phyloP scores from a whole-genome alignment of 441 rosid genomes.

The Eruca vesicaria region DNA sequence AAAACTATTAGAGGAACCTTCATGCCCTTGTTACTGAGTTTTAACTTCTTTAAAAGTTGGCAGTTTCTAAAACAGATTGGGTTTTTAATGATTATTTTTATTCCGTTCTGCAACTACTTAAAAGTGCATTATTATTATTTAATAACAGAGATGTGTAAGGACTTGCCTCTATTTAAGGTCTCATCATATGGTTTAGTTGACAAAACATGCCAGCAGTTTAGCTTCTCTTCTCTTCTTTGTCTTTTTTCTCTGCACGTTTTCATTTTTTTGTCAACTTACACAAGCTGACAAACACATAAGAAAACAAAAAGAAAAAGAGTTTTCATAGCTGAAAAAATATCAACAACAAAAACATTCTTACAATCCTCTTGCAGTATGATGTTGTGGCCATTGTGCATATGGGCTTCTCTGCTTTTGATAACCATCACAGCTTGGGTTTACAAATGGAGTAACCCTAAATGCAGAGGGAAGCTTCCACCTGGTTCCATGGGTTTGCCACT shows the following conservation, averaged over 20 bases:
- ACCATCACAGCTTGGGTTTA: slow-evolving; percentile 55
- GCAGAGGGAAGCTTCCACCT: slow-evolving; percentile 83
- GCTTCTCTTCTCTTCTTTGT: slow-evolving; percentile 39
- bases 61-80: slow-evolving; percentile 6
- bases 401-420: slow-evolving; percentile 43
- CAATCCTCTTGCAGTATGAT: slow-evolving; percentile 31
- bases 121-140: background rate
- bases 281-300: slow-evolving; percentile 5
- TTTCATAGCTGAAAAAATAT: background rate
- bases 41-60: slow-evolving; percentile 3
- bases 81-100: background rate
- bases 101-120: background rate
- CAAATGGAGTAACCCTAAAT: slow-evolving; percentile 77
- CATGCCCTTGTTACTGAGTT: slow-evolving; percentile 15
- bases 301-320: background rate
- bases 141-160: slow-evolving; percentile 10
- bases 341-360: background rate
- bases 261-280: slow-evolving; percentile 16
- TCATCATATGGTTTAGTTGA: slow-evolving; percentile 33
- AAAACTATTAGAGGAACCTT: slow-evolving; percentile 12
- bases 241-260: slow-evolving; percentile 43
- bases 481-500: slow-evolving; percentile 94
- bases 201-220: slow-evolving; percentile 51
- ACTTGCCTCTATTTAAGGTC: slow-evolving; percentile 48
- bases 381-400: slow-evolving; percentile 63